These are phyloP conservation scores for Rhododendron henanense DNA, from an alignment of 148 eudicot genomes.

Conservation along the genomic window DNA sequence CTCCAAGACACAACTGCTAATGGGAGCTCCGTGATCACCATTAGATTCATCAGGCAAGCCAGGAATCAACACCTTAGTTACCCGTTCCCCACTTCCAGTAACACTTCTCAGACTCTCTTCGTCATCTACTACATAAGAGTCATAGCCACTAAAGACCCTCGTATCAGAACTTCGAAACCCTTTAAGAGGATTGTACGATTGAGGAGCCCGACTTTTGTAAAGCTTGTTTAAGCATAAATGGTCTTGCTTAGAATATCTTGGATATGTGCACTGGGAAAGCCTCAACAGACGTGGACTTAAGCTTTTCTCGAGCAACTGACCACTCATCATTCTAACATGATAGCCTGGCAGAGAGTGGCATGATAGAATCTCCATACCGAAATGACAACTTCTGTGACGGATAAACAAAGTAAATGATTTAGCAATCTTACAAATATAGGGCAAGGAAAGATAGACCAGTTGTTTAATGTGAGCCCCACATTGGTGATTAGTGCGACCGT, in stretches of 20 bases:
- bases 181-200: slow-evolving; percentile 19
- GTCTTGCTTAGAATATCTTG: slow-evolving; percentile 14
- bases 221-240: slow-evolving; percentile 19
- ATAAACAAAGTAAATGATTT: slow-evolving; percentile 10
- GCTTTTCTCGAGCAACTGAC: slow-evolving; percentile 24
- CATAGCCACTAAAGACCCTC: slow-evolving; percentile 35
- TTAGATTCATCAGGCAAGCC: slow-evolving; percentile 62
- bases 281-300: slow-evolving; percentile 1
- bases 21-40: slow-evolving; percentile 54
- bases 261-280: slow-evolving; percentile 8
- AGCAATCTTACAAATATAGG: neutral
- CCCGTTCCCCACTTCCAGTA: slow-evolving; percentile 27
- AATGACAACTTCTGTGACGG: slow-evolving; percentile 27
- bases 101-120: slow-evolving; percentile 30
- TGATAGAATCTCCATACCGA: slow-evolving; percentile 56
- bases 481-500: neutral
- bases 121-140: slow-evolving; percentile 42
- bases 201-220: slow-evolving; percentile 10
- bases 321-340: slow-evolving; percentile 22
- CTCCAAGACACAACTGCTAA: slow-evolving; percentile 65
- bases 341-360: slow-evolving; percentile 38
- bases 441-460: neutral
- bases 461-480: neutral
- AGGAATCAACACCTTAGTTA: slow-evolving; percentile 63
- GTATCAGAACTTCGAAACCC: slow-evolving; percentile 27